Conservation (phyloP, 2,329 filamentous ascomycete genomes). For the Penicillium sp. region DNA sequence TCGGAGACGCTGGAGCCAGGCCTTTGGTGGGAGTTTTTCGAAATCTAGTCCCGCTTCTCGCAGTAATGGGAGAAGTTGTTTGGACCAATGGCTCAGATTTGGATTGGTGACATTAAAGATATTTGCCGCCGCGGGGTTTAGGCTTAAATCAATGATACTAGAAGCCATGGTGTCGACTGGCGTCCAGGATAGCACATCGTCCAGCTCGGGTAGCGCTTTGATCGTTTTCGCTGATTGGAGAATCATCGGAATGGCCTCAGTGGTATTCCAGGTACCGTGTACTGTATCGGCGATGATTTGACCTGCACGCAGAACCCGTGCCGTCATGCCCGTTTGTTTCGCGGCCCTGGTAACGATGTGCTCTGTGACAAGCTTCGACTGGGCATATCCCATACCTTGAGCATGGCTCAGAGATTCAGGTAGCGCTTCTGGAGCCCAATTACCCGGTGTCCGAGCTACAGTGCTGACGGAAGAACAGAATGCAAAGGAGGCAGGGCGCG, state of each 20-base stretch:
- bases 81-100: slow-evolving; percentile 37
- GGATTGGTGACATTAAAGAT: slow-evolving; percentile 53
- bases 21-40: slow-evolving; percentile 17
- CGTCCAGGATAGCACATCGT: slow-evolving; percentile 12
- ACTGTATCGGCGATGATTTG: slow-evolving; percentile 8
- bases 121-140: slow-evolving; percentile 10
- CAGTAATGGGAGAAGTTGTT: slow-evolving; percentile 55
- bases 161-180: slow-evolving; percentile 12
- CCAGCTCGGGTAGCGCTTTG: slow-evolving; percentile 4
- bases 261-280: slow-evolving; percentile 10
- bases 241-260: slow-evolving; percentile 13
- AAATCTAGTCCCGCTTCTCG: slow-evolving; percentile 45
- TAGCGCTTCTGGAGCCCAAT: slow-evolving; percentile 8
- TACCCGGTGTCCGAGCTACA: slow-evolving; percentile 14
- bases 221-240: slow-evolving; percentile 8
- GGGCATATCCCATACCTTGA: slow-evolving; percentile 13
- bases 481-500: slow-evolving; percentile 29
- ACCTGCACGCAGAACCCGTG: slow-evolving; percentile 5
- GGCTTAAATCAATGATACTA: slow-evolving; percentile 21
- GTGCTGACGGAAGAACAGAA: slow-evolving; percentile 23
- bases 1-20: slow-evolving; percentile 39
- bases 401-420: slow-evolving; percentile 10
- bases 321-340: slow-evolving; percentile 5
- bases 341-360: slow-evolving; percentile 10
- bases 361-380: slow-evolving; percentile 13